Evolutionary conservation across 306 rosid genomes (phyloP).

Genomic region (Medicago ruthenica): DNA sequence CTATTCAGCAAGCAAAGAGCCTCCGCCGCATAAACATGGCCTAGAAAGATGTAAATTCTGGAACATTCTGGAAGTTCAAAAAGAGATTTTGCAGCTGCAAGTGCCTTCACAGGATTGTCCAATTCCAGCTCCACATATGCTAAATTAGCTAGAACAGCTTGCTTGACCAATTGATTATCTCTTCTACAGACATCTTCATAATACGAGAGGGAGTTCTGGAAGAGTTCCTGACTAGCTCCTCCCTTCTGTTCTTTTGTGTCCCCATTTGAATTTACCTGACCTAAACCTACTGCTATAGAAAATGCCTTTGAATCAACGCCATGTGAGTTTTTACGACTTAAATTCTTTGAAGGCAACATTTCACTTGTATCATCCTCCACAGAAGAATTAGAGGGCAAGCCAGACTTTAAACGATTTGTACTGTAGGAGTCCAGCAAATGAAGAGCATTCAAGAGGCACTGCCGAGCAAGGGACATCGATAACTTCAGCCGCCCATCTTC

Average conservation of each 20-base stretch:
- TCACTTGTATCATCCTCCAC: slow-evolving; percentile 73
- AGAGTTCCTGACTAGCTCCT: slow-evolving; percentile 75
- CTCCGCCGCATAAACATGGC: slow-evolving; percentile 92
- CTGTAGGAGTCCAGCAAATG: slow-evolving; percentile 65
- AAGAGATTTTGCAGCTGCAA: slow-evolving; percentile 68
- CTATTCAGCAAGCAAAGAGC: slow-evolving; percentile 90
- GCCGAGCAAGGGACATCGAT: slow-evolving; percentile 80
- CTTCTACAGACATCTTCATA: slow-evolving; percentile 71
- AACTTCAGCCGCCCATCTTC: slow-evolving; percentile 72
- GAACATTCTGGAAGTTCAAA: slow-evolving; percentile 86
- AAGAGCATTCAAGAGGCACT: slow-evolving; percentile 78
- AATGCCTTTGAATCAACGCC: slow-evolving; percentile 69
- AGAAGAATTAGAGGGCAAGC: slow-evolving; percentile 66
- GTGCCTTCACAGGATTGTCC: slow-evolving; percentile 82
- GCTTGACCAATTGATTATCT: slow-evolving; percentile 81
- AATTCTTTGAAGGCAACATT: slow-evolving; percentile 59
- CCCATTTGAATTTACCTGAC: slow-evolving; percentile 76
- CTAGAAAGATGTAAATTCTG: slow-evolving; percentile 78
- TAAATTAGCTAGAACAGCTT: slow-evolving; percentile 85
- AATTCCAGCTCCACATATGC: slow-evolving; percentile 91
- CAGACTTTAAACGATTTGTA: slow-evolving; percentile 55
- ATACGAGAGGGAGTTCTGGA: slow-evolving; percentile 79
- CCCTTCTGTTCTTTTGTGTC: slow-evolving; percentile 90
- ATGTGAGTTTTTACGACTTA: slow-evolving; percentile 63
- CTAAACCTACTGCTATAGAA: slow-evolving; percentile 57